A percentile compares a stretch with the other conserved stretches of the same genome.
These are phyloP conservation scores for Ceratocystis papillata DNA, from an alignment of 2,329 filamentous ascomycete species.

Conservation along the genomic window DNA sequence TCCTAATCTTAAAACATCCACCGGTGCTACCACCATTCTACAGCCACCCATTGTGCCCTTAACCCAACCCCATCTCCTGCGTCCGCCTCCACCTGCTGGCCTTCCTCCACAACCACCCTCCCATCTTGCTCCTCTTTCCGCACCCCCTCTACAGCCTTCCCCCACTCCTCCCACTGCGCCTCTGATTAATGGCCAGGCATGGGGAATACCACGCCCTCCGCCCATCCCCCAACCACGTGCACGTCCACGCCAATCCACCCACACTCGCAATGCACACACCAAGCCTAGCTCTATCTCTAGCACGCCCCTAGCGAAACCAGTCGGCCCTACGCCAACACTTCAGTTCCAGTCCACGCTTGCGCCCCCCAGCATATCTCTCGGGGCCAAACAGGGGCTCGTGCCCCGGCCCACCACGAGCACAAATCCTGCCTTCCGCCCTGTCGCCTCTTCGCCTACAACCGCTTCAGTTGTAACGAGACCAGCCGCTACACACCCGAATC, in stretches of 20 bases:
- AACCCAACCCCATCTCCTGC: conserved; percentile 17
- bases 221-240: conserved; percentile 8
- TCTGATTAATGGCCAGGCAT: conserved; percentile 19
- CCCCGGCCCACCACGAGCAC: not conserved
- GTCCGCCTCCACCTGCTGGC: conserved; percentile 20
- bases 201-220: conserved; percentile 19
- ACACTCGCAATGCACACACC: not conserved
- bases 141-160: not conserved
- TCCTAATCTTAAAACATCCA: not conserved
- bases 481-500: not conserved
- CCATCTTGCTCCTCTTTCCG: not conserved
- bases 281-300: not conserved
- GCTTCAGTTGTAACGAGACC: not conserved
- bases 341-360: not conserved
- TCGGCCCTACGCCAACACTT: not conserved
- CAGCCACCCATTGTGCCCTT: conserved; percentile 19
- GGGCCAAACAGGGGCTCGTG: not conserved
- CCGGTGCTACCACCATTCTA: conserved; percentile 10
- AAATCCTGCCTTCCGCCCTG: not conserved
- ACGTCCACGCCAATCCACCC: not conserved
- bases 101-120: conserved; percentile 11
- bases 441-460: not conserved
- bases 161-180: not conserved
- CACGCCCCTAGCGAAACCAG: not conserved
- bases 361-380: not conserved